phyloP scores from a whole-genome alignment of 805 yeast genomes.

The Sporopachydermia quercuum region DNA sequence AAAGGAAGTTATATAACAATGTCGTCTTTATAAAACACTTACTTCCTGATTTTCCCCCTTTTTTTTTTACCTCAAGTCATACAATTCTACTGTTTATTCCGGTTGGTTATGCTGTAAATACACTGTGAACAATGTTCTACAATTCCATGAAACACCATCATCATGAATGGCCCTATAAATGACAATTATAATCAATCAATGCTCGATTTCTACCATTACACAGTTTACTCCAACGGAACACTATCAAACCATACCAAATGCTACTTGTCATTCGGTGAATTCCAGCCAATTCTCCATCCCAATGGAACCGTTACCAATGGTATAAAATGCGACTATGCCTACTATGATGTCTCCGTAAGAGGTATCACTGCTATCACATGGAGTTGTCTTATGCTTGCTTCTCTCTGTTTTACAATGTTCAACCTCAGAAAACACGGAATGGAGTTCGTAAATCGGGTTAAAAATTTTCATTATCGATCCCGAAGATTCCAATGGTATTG shows the following conservation, averaged over 20 bases:
- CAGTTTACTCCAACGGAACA: conserved; percentile 15
- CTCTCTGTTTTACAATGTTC: conserved; percentile 13
- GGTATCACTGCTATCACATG: conserved; percentile 14
- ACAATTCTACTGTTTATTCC: no score
- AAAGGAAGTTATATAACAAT: no score
- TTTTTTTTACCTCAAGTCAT: no score
- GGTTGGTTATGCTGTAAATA: no score
- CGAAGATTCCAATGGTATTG: conserved; percentile 18
- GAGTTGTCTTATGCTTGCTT: conserved; percentile 9
- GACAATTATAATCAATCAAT: conserved; percentile 11
- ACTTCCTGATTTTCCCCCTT: no score
- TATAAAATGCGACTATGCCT: conserved; percentile 13
- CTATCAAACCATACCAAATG: conserved; percentile 15
- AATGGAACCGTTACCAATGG: conserved; percentile 13
- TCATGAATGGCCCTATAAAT: conserved; percentile 9
- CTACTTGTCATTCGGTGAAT: conserved; percentile 13
- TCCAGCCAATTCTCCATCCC: conserved; percentile 9
- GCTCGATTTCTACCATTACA: conserved; percentile 10
- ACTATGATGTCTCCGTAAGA: conserved; percentile 10
- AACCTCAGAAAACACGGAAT: conserved; percentile 14
- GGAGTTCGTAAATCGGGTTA: conserved; percentile 7
- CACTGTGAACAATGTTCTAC: no score
- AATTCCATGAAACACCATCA: no score
- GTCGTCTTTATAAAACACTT: no score
- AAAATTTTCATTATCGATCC: conserved; percentile 12